phyloP scores from a whole-genome alignment of 305 asterid species.

The Fraxinus angustifolia region DNA sequence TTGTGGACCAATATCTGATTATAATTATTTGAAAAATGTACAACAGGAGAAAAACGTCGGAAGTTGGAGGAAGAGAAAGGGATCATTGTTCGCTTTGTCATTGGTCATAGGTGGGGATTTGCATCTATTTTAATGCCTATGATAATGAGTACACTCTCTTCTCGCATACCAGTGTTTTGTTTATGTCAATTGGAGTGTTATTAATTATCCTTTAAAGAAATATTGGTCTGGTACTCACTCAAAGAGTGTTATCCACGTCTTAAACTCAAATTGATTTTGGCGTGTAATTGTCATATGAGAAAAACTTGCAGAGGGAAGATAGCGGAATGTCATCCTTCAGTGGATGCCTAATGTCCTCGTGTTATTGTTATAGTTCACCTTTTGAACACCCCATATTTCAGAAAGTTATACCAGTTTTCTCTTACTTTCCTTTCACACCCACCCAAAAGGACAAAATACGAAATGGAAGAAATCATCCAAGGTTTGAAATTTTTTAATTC shows the following conservation, averaged over 20 bases:
- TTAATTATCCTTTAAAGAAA: background rate
- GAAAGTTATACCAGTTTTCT: background rate
- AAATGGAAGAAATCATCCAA: background rate
- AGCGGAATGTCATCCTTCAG: background rate
- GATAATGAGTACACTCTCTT: background rate
- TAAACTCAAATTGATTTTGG: background rate
- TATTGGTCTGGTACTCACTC: background rate
- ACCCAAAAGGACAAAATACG: background rate
- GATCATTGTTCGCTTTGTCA: slow-evolving; percentile 77
- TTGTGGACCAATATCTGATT: slow-evolving; percentile 6
- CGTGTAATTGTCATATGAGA: background rate
- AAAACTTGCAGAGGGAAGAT: background rate
- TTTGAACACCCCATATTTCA: background rate
- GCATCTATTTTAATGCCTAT: background rate
- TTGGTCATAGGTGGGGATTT: slow-evolving; percentile 70
- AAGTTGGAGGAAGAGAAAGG: slow-evolving; percentile 82
- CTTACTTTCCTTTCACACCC: background rate
- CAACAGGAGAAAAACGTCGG: slow-evolving; percentile 60
- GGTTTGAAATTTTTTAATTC: background rate
- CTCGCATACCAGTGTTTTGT: background rate
- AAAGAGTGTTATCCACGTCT: background rate
- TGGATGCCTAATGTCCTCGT: background rate
- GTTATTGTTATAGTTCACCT: background rate
- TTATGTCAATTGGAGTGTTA: background rate
- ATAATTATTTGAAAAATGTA: background rate